Base-by-base conservation (phyloP, 139 green algal genomes). In the Micractinium sp. region DNA sequence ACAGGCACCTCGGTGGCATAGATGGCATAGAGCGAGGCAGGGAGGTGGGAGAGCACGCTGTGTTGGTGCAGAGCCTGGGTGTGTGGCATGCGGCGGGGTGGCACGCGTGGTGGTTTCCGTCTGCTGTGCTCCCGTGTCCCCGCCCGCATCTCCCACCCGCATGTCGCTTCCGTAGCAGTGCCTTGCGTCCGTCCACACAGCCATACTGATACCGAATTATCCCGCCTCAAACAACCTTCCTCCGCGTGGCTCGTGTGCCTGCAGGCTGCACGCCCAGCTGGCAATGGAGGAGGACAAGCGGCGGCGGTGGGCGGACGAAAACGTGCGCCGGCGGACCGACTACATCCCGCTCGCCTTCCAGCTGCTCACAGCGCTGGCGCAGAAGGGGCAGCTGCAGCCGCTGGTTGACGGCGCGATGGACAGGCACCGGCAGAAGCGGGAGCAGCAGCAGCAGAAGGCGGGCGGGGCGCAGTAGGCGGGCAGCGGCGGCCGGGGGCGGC, bases 301-400 rank as follows among this genome's bases (percentile, higher is more conserved):
- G 22, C 33, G 83, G 81, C 56, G 78, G 12, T 99, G 98, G 98
- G 89, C 87, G 16, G 92, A 97, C 0, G 98, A 99, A 85, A 99
- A 99, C 92, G 88, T 98, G 12, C 93, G 98, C 12, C 92, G 97
- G 13, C 95, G 96, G 71, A 97, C 98, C 82, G 98, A 99, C 93
- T 99, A 98, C 93, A 94, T 99, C 38, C 77, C 77, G 25, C 39
- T 63, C 12, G 80, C 99, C 0, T 99, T 99, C 94, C 96, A 98
- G 84, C 94, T 99, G 61, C 89, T 99, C 13, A 96, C 95, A 82
- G 77, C 95, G 9, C 91, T 99, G 63, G 97, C 97, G 2, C 93
- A 96, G 87, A 95, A 97, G 81, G 94, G 95, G 38, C 85, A 98
- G 93, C 89, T 99, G 67, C 81, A 93, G 82, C 91, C 92, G 0